Conservation (phyloP, 768 basidiomycete genomes). For the Naganishia onofrii region DNA sequence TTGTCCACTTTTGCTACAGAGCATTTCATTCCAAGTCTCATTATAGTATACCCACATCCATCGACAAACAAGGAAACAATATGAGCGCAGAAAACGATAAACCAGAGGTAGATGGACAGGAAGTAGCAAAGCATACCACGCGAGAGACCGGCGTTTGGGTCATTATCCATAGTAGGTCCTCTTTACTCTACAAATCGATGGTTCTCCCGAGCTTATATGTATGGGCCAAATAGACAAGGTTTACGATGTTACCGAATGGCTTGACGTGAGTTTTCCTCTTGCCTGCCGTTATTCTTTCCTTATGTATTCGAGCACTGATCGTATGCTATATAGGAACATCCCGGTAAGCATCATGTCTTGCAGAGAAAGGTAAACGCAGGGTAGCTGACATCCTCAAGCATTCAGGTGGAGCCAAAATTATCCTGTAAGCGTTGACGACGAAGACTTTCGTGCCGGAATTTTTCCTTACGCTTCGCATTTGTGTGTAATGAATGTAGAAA, state of each 20-base stretch:
- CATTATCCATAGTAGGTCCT: slow-evolving; percentile 45
- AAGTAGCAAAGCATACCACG: slow-evolving; percentile 54
- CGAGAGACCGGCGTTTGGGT: slow-evolving; percentile 56
- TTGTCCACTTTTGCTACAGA: neutral
- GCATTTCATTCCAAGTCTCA: too few species aligned
- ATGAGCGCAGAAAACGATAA: slow-evolving; percentile 25
- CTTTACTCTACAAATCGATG: neutral
- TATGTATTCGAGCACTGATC: neutral
- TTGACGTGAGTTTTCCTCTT: slow-evolving; percentile 41
- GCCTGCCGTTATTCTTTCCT: neutral
- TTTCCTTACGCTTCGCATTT: neutral
- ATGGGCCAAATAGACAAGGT: slow-evolving; percentile 40
- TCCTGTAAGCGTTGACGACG: slow-evolving; percentile 55
- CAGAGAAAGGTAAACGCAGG: neutral
- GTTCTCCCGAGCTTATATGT: neutral
- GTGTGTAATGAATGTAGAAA: slow-evolving; percentile 48
- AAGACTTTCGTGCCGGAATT: neutral
- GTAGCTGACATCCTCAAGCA: neutral
- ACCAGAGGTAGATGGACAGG: slow-evolving; percentile 43
- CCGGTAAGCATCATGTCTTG: slow-evolving; percentile 35
- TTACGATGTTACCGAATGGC: slow-evolving; percentile 52
- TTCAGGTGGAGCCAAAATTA: slow-evolving; percentile 76
- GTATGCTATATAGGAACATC: slow-evolving; percentile 43
- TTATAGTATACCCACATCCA: slow-evolving; percentile 1
- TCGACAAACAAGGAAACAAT: neutral